phyloP scores from a whole-genome alignment of 2,329 filamentous ascomycete species.

The Ceratocystis diversiconidia region DNA sequence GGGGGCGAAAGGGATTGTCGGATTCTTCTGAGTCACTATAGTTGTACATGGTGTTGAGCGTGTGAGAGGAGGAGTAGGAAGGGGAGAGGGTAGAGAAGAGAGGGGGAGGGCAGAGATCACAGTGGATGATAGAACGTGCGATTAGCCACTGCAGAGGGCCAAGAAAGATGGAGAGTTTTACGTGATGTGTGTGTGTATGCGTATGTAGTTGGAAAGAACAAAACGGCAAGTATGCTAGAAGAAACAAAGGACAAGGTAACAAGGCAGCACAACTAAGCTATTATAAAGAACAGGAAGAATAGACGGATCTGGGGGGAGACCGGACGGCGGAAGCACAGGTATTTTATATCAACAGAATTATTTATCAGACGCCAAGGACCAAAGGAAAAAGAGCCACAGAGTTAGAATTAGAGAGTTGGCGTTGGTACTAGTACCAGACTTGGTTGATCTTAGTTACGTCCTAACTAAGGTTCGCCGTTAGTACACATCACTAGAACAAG shows the following conservation, averaged over 20 bases:
- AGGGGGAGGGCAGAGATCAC: too few relatives aligned
- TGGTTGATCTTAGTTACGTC: neutral
- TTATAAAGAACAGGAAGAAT: too few relatives aligned
- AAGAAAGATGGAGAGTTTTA: neutral
- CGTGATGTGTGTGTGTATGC: neutral
- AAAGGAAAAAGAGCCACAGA: neutral
- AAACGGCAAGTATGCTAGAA: neutral
- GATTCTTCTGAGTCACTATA: constrained; percentile 39
- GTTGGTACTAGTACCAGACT: neutral
- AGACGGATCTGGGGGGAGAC: too few relatives aligned
- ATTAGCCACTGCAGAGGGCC: neutral
- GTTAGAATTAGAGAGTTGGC: neutral
- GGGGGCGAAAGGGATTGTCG: constrained; percentile 32
- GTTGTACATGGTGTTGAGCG: constrained; percentile 27
- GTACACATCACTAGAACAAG: neutral
- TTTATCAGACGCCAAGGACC: too few relatives aligned
- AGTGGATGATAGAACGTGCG: too few relatives aligned
- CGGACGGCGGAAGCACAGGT: too few relatives aligned
- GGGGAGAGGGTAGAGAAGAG: neutral
- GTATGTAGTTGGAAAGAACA: neutral
- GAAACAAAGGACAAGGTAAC: neutral
- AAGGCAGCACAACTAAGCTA: too few relatives aligned
- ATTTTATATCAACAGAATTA: too few relatives aligned
- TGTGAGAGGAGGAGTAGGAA: neutral
- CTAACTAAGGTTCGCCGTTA: neutral